Base-by-base conservation (phyloP, 139 green algal genomes). In the Chlorella sp. region DNA sequence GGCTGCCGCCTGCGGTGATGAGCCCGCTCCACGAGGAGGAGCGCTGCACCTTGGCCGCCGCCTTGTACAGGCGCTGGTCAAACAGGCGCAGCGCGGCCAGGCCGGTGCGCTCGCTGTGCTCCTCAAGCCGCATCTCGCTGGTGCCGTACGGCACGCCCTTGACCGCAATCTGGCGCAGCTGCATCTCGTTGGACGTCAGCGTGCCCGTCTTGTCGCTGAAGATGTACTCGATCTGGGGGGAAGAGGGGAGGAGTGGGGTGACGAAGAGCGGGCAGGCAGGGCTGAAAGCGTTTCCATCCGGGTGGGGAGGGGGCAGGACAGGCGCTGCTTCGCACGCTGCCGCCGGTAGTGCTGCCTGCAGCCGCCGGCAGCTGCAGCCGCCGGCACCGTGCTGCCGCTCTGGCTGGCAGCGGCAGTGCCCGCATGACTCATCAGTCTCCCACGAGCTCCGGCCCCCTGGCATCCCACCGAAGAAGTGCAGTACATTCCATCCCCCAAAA, bases 171-270 rank as follows among this genome's bases (percentile, higher is more conserved):
- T 67, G 67, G 23, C 93, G 89, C 81, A 96, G 86, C 87, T 91
- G 90, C 95, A 98, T 98, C 76, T 98, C 93, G 85, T 98, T 98
- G 85, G 89, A 89, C 17, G 95, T 98, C 26, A 98, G 91, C 17
- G 95, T 98, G 73, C 93, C 96, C 15, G 97, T 99, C 90, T 99
- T 99, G 93, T 99, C 97, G 36, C 86, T 94, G 71, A 99, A 93
- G 41, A 99, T 95, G 75, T 98, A 98, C 89, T 96, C 87, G 44
- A 99, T 91, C 93, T 95, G 89, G 0, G 68, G 36, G 30, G 36
- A 11, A 16, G 67, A 21, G 13, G 28, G 6, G 26, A 32, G 26
- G 28, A 51, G 44, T 51, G 28, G 63, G 16, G 13, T 32, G 25
- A 30, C 18, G 44, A 9, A n/a, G n/a, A n/a, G n/a, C n/a, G n/a